These are phyloP conservation scores for Fusarium praegraminearum DNA, from an alignment of 2,329 filamentous ascomycete species.

Conservation along the genomic window DNA sequence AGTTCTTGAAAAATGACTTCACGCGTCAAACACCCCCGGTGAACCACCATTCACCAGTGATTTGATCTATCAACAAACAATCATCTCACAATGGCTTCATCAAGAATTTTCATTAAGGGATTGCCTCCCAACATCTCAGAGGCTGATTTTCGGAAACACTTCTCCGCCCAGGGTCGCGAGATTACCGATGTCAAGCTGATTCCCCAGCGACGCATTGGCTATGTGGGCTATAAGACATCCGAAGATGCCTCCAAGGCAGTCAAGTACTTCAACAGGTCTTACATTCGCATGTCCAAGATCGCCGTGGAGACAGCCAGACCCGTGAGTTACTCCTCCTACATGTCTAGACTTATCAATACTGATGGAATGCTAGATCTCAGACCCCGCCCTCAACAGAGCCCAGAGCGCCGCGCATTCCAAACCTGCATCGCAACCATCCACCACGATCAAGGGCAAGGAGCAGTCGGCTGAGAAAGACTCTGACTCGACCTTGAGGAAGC, in stretches of 20 bases:
- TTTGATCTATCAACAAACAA: constrained; percentile 30
- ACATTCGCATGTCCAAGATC: constrained; percentile 96
- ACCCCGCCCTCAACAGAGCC: constrained; percentile 54
- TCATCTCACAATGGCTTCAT: constrained; percentile 64
- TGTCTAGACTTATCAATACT: constrained; percentile 45
- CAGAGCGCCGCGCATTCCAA: constrained; percentile 46
- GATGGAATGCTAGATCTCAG: constrained; percentile 60
- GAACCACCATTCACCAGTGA: constrained; percentile 45
- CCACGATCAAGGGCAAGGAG: constrained; percentile 31
- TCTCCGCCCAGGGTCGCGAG: constrained; percentile 76
- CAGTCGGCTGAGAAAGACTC: constrained; percentile 49
- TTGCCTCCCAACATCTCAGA: constrained; percentile 88
- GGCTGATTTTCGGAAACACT: constrained; percentile 89
- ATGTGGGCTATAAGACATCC: constrained; percentile 89
- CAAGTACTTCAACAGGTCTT: constrained; percentile 95
- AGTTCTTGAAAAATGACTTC: constrained; percentile 45
- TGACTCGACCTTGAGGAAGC: constrained; percentile 71
- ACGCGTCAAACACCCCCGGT: constrained; percentile 43
- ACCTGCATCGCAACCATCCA: constrained; percentile 34
- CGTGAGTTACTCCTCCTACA: constrained; percentile 59
- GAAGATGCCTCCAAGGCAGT: constrained; percentile 85
- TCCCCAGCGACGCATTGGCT: constrained; percentile 89
- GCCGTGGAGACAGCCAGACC: constrained; percentile 88
- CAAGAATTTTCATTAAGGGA: constrained; percentile 82
- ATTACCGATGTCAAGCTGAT: constrained; percentile 96